Conservation (phyloP, 768 basidiomycete genomes). For the Termitomyces eurrhizus region DNA sequence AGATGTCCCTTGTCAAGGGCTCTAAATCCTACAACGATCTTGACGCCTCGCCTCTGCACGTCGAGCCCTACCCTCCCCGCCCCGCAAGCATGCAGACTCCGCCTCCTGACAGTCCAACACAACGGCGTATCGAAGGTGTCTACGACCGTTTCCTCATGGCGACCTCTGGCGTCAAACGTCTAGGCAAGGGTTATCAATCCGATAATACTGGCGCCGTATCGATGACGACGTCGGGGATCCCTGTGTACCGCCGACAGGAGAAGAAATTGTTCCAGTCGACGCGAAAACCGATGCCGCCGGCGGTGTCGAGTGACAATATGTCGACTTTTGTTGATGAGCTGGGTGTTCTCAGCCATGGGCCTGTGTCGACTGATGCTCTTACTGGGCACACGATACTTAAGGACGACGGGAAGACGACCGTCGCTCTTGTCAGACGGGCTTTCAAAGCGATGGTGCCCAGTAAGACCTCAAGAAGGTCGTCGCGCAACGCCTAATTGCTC, state of each 20-base stretch:
- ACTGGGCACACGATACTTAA: conserved; percentile 26
- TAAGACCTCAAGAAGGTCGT: conserved; percentile 50
- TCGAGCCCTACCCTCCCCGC: conserved; percentile 57
- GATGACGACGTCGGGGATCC: conserved; percentile 28
- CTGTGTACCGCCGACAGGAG: conserved; percentile 22
- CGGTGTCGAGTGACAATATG: conserved; percentile 62
- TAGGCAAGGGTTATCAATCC: conserved; percentile 81
- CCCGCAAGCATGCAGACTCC: conserved; percentile 31
- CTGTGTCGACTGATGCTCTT: conserved; percentile 18
- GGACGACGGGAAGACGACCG: conserved; percentile 47
- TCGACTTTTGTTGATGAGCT: conserved; percentile 62
- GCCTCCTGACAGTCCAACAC: conserved; percentile 53
- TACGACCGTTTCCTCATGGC: conserved; percentile 85
- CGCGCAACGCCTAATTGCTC: conserved; percentile 36
- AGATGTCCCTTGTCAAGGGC: conserved; percentile 22
- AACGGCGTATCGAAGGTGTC: conserved; percentile 62
- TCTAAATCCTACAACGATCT: conserved; percentile 48
- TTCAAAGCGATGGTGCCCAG: conserved; percentile 74
- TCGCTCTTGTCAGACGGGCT: conserved; percentile 62
- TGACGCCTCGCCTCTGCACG: conserved; percentile 56
- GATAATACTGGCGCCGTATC: conserved; percentile 39
- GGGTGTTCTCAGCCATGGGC: conserved; percentile 44
- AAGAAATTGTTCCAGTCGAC: conserved; percentile 43
- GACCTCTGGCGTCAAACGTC: conserved; percentile 72
- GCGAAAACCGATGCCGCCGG: conserved; percentile 62